Evolutionary conservation across 139 green algal genomes (phyloP), one percentile per base, ranked within the genome.

Genomic region (Spirogloea muscicola): DNA sequence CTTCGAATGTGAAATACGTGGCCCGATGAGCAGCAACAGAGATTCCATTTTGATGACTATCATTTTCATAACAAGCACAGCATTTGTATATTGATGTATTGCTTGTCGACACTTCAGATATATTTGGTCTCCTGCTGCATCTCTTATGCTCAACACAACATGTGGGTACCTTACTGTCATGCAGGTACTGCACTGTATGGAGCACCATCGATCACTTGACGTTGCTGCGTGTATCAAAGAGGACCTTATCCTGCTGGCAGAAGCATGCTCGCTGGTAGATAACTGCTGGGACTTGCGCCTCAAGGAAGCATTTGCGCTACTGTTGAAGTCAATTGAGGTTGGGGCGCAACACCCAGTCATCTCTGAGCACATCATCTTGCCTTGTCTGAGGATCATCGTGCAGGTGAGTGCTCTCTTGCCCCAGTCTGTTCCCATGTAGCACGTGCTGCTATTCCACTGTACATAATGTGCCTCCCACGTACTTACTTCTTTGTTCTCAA

Each of bases 171-270:
- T 62, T 62, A 43, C 40, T 5, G 52, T 5, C 40, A 33, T 68
- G 59, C 59, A 68, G 59, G 59, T 68, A 31, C 33, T 42, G 31
- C 80, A 83, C 55, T 82, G 55, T 31, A 25, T 69, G 9, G 77
- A 82, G 48, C 55, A 77, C 51, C 62, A 85, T 41, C 42, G 44
- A 16, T 44, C 77, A 10, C 3, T 80, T n/a, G 79, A 83, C 36
- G 57, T 85, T 18, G 79, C 58, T 2, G 65, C 72, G 13, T 51
- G 27, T 7, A 40, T 74, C 13, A 39, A 44, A 1, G 40, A 76
- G 3, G 77, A 83, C 52, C 18, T 82, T 36, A 21, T 46, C 16
- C 48, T 87, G 43, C 57, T 87, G 40, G 43, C 51, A 36, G 39
- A 83, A n/a, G 43, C 48, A 25, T 73, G 69, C 27, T 39, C 4